phyloP scores from a whole-genome alignment of 352 stramenopile genomes.

The Globisporangium nagaii region DNA sequence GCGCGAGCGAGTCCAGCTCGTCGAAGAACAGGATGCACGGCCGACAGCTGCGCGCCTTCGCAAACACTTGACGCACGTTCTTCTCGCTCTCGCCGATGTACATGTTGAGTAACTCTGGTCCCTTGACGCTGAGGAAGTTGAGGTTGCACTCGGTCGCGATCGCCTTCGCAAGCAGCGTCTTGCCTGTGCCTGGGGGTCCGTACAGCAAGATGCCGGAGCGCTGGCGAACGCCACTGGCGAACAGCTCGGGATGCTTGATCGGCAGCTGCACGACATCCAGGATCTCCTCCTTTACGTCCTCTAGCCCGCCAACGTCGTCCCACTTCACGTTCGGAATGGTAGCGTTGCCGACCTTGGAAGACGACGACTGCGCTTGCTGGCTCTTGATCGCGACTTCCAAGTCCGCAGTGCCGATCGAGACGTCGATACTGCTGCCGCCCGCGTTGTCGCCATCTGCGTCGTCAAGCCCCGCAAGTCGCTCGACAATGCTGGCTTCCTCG shows the following conservation, averaged over 20 bases:
- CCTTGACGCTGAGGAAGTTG: constrained; percentile 96
- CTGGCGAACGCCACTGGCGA: constrained; percentile 68
- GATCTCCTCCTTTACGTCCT: constrained; percentile 98
- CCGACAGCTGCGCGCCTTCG: constrained; percentile 68
- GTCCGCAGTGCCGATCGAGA: constrained; percentile 35
- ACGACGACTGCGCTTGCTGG: constrained; percentile 62
- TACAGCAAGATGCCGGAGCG: constrained; percentile 83
- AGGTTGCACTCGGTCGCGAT: constrained; percentile 95
- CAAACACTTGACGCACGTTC: constrained; percentile 94
- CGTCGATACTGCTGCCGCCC: constrained; percentile 10
- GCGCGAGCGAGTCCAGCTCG: constrained; percentile 88
- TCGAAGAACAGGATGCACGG: constrained; percentile 93
- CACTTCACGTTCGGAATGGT: constrained; percentile 96
- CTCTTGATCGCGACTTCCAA: constrained; percentile 53
- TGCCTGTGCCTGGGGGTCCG: constrained; percentile 86
- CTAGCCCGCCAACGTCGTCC: constrained; percentile 97
- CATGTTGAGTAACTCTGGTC: constrained; percentile 94
- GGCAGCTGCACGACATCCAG: constrained; percentile 82
- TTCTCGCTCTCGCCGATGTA: constrained; percentile 98
- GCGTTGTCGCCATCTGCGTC: constrained; percentile 5
- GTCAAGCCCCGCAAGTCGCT: constrained; percentile 10
- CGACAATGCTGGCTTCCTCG: constrained; percentile 4
- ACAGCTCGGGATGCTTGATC: constrained; percentile 80
- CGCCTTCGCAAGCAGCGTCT: constrained; percentile 94
- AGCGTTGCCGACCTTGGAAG: constrained; percentile 52